Conservation (phyloP, 371 early-diverging fungal genomes). For the Rhizomucor pusillus region DNA sequence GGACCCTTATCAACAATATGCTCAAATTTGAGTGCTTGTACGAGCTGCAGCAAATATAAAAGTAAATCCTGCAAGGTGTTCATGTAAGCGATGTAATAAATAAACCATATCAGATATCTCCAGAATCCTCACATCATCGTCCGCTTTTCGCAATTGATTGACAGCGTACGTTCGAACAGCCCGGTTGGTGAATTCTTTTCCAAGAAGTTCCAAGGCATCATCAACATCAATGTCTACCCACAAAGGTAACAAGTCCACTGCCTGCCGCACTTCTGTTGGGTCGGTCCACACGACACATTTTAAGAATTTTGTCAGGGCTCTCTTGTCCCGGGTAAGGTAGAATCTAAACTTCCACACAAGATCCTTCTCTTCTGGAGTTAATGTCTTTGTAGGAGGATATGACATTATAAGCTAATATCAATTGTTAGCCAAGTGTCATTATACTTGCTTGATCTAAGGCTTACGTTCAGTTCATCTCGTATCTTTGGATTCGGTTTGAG, state of each 20-base stretch:
- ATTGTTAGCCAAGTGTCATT: not conserved
- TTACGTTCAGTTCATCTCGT: slow-evolving; percentile 89
- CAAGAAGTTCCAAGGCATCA: slow-evolving; percentile 92
- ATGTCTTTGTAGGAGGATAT: slow-evolving; percentile 84
- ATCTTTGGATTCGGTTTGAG: slow-evolving; percentile 93
- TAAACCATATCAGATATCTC: not conserved
- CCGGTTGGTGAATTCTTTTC: slow-evolving; percentile 81
- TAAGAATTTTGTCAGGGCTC: slow-evolving; percentile 94
- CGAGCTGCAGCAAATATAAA: slow-evolving; percentile 90
- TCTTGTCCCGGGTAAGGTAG: slow-evolving; percentile 87
- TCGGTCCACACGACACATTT: slow-evolving; percentile 97
- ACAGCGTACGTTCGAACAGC: slow-evolving; percentile 90
- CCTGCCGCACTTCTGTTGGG: slow-evolving; percentile 85
- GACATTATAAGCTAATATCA: slow-evolving; percentile 71
- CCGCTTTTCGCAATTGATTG: slow-evolving; percentile 80
- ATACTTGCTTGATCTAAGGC: not conserved
- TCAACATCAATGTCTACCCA: slow-evolving; percentile 94
- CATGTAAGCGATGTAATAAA: not conserved
- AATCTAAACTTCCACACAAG: slow-evolving; percentile 96
- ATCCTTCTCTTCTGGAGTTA: slow-evolving; percentile 88
- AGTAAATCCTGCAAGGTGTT: slow-evolving; percentile 70
- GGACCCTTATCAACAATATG: slow-evolving; percentile 41
- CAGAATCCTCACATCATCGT: slow-evolving; percentile 77
- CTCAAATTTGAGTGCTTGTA: slow-evolving; percentile 97
- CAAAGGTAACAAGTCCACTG: slow-evolving; percentile 76